Evolutionary conservation across 2,329 filamentous ascomycete genomes (phyloP).

Genomic region (Thermoascus crustaceus): DNA sequence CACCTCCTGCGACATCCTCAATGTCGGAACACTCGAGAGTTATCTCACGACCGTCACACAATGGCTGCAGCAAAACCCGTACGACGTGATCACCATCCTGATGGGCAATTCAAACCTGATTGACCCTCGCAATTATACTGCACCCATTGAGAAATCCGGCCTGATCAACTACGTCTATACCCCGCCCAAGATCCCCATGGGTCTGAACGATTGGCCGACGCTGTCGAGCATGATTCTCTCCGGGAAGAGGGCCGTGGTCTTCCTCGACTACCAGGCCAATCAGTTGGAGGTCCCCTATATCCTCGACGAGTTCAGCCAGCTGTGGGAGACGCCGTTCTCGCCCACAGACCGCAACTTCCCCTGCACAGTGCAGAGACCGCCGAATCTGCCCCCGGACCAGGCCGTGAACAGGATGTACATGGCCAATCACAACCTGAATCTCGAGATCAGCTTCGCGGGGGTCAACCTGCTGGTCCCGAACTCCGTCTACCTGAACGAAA

Average conservation of each 20-base stretch:
- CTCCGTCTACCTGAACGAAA: slow-evolving; percentile 59
- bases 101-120: slow-evolving; percentile 77
- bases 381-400: slow-evolving; percentile 48
- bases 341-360: slow-evolving; percentile 62
- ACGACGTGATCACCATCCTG: slow-evolving; percentile 80
- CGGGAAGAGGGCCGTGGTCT: slow-evolving; percentile 65
- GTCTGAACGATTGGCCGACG: slow-evolving; percentile 71
- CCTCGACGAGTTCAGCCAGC: slow-evolving; percentile 75
- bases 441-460: slow-evolving; percentile 60
- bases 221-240: slow-evolving; percentile 65
- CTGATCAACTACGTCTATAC: slow-evolving; percentile 65
- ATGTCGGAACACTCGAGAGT: slow-evolving; percentile 67
- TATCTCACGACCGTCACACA: slow-evolving; percentile 61
- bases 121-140: slow-evolving; percentile 55
- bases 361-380: slow-evolving; percentile 70
- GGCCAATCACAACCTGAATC: slow-evolving; percentile 86
- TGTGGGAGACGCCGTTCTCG: slow-evolving; percentile 89
- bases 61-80: slow-evolving; percentile 71
- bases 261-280: slow-evolving; percentile 79
- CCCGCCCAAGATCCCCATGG: slow-evolving; percentile 63
- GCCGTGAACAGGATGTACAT: slow-evolving; percentile 63
- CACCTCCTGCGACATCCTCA: slow-evolving; percentile 70
- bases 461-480: slow-evolving; percentile 62
- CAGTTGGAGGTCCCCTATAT: slow-evolving; percentile 73
- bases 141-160: slow-evolving; percentile 62